phyloP scores from a whole-genome alignment of 1,284 basidiomycete species.

The Papiliotrema terrestris region DNA sequence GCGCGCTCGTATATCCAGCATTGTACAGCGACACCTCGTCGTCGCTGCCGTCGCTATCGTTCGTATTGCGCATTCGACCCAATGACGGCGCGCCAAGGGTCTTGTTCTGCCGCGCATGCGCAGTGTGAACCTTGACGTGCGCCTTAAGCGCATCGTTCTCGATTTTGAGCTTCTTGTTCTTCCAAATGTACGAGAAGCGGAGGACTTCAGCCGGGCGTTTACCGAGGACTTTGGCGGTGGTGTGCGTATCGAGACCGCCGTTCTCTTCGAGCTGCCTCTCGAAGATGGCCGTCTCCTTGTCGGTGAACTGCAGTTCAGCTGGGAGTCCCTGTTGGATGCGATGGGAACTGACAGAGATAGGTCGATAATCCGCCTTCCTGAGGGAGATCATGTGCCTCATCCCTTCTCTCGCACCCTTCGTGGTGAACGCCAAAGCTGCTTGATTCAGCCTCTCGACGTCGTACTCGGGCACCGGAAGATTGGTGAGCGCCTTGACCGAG shows the following conservation, averaged over 20 bases:
- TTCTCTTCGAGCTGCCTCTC: constrained; percentile 37
- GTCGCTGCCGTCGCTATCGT: constrained; percentile 52
- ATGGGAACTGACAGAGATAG: constrained; percentile 15
- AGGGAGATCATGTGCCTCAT: constrained; percentile 24
- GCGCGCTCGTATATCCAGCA: constrained; percentile 12
- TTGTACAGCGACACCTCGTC: constrained; percentile 50
- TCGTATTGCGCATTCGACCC: constrained; percentile 32
- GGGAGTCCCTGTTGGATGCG: constrained; percentile 4
- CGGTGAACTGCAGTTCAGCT: constrained; percentile 26
- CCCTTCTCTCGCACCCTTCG: constrained; percentile 27
- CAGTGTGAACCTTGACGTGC: constrained; percentile 34
- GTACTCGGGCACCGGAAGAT: constrained; percentile 35
- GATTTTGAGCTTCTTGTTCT: constrained; percentile 42
- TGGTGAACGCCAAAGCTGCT: constrained; percentile 25
- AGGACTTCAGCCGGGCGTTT: constrained; percentile 44
- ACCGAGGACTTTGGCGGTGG: constrained; percentile 33
- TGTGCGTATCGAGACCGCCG: constrained; percentile 46
- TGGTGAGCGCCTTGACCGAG: constrained; percentile 16
- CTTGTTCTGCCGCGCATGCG: constrained; percentile 40
- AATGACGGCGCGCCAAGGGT: constrained; percentile 42
- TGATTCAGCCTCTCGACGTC: constrained; percentile 37
- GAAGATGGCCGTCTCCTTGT: constrained; percentile 33
- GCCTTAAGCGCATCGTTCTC: constrained; percentile 45
- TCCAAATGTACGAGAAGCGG: constrained; percentile 48
- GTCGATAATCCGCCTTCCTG: constrained; percentile 30